Base-by-base conservation (phyloP, 352 stramenopile species). In the Globisporangium carolinianum region DNA sequence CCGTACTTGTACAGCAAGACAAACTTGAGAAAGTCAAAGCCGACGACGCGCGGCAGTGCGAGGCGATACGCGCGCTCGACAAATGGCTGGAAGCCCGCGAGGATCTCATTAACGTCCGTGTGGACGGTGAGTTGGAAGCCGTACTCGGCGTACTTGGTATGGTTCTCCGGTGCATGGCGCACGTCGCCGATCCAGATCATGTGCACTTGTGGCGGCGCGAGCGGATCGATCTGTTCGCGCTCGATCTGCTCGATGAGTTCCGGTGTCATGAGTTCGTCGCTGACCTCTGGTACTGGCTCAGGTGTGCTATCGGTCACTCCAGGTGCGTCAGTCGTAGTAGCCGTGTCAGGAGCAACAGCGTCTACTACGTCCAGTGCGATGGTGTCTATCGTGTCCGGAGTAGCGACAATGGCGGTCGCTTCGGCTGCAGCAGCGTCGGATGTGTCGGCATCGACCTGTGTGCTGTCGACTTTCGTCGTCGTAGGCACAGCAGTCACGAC, bases 21-120 rank as follows among this genome's bases (percentile, higher is more conserved):
- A n/a, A 66, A 32, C 49, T 66, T 66, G 43, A 62, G 60, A 46
- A 62, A 62, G 9, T 62, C 60, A 43, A 47, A 62, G 9, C 60
- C 60, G 2, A 60, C 54, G 35, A 66, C 54, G 3, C 14, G 9
- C 5, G 60, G 60, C 9, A 66, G 51, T 3, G 60, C 60, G 10
- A 48, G 54, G 7, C 58, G 39, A 45, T 47, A 66, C 18, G 49
- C 60, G 3, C 50, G 24, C 11, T 38, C 43, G n/a, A 66, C 60
- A 6, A 58, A 50, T n/a, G 60, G 60, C 24, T 51, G 32, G 38
- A 66, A 62, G 2, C 60, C 55, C 0, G 55, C 50, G 10, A 66
- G 60, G 42, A 66, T 58, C 24, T 51, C 35, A 6, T 62, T 54
- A 1, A 24, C 37, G 43, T 54, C 60, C 11, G 54, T 55, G 50